Evolutionary conservation across 176 grass and related monocot genomes (phyloP), one percentile per base, ranked within the genome.

Genomic region (Oryza brachyantha): DNA sequence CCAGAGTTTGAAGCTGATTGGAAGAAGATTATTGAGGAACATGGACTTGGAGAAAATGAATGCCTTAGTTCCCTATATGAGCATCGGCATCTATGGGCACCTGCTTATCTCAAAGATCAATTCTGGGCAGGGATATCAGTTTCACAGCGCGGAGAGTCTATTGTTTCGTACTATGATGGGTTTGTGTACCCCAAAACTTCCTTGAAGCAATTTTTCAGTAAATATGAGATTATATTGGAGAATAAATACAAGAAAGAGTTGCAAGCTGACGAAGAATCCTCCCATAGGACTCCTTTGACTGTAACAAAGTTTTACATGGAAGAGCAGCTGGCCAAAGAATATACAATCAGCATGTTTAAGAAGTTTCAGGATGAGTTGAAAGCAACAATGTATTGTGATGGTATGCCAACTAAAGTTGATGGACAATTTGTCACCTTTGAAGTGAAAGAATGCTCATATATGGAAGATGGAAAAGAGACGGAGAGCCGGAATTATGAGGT

Each of bases 221-320:
- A 92, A 64, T 97, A 97, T 61, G 95, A 97, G 85, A 90, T 86
- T 41, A 81, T 94, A 69, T 62, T 97, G 75, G 88, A 91, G 78
- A 97, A 76, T 39, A 97, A 97, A 79, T 97, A 90, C 79, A 91
- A 94, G 76, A 97, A 97, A 67, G 90, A 94, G 71, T 72, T 86
- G 66, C 95, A 97, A 86, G 89, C 87, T 39, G 95, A 92, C 79
- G 75, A 87, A 70, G 95, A 97, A 48, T 97, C 95, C 22, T 94
- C 89, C 59, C 87, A 94, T 84, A 90, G 87, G 73, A 90, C 77
- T 77, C 95, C 95, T 78, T 72, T 94, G 36, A 88, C 86, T 67
- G 88, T 94, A 73, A 94, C 95, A 68, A 97, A 97, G 75, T 97
- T 94, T 74, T 97, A 88, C 80, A 97, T 94, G 95, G 95, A 97